A percentile compares a stretch with the other conserved stretches of the same genome.
These are phyloP conservation scores for Phytophthora brassicae DNA, from an alignment of 352 stramenopile species.

Conservation along the genomic window DNA sequence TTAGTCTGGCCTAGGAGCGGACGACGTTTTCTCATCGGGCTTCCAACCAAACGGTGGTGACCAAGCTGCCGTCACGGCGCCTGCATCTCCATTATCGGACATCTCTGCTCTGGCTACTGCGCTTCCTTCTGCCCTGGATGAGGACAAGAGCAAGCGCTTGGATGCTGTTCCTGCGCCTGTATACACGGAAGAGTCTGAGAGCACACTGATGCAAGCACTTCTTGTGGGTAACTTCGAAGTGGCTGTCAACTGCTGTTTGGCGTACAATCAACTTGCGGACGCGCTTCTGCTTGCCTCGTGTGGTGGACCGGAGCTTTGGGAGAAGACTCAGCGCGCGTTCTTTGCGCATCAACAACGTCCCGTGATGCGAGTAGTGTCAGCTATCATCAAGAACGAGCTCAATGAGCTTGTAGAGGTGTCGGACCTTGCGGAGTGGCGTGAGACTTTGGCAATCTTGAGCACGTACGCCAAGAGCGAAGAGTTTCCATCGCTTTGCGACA, in stretches of 20 bases:
- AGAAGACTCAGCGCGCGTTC: slow-evolving; percentile 95
- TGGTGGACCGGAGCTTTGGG: slow-evolving; percentile 94
- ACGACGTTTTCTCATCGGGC: slow-evolving; percentile 78
- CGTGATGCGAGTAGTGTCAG: slow-evolving; percentile 95
- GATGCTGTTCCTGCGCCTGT: slow-evolving; percentile 62
- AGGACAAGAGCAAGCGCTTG: slow-evolving; percentile 74
- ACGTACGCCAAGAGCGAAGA: slow-evolving; percentile 98
- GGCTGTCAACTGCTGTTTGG: slow-evolving; percentile 96
- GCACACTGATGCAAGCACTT: slow-evolving; percentile 93
- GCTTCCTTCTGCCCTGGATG: slow-evolving; percentile 50
- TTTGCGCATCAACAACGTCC: slow-evolving; percentile 90
- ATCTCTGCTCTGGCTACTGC: slow-evolving; percentile 50
- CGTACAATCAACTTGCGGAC: slow-evolving; percentile 95
- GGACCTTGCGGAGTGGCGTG: slow-evolving; percentile 94
- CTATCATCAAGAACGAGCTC: slow-evolving; percentile 96
- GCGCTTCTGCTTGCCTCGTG: slow-evolving; percentile 93
- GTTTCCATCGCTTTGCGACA: slow-evolving; percentile 95
- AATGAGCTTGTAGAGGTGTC: slow-evolving; percentile 82
- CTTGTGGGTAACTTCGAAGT: slow-evolving; percentile 98
- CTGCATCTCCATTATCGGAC: slow-evolving; percentile 46
- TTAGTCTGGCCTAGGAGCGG: slow-evolving; percentile 58
- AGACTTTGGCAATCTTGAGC: slow-evolving; percentile 97
- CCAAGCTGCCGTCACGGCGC: slow-evolving; percentile 22
- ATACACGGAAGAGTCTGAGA: slow-evolving; percentile 91
- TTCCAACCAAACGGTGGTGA: slow-evolving; percentile 50